A percentile compares a stretch with the other conserved stretches of the same genome.
These are phyloP conservation scores for Penicillium sp. DNA, from an alignment of 2,329 filamentous ascomycete genomes.

Conservation along the genomic window DNA sequence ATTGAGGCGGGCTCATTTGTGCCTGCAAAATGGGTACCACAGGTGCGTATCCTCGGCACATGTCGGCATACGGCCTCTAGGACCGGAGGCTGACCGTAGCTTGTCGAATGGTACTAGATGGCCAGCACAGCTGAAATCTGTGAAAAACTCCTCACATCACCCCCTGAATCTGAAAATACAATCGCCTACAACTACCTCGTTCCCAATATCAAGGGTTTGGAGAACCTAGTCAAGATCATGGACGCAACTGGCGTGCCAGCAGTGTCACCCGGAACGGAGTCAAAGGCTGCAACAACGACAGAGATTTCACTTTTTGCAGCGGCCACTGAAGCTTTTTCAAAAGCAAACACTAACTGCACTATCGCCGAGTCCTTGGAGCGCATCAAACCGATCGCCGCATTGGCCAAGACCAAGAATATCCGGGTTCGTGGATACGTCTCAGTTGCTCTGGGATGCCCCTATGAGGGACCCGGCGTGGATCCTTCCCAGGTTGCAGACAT, in stretches of 20 bases:
- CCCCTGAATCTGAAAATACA: conserved; percentile 48
- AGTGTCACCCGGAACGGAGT: conserved; percentile 25
- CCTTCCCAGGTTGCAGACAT: conserved; percentile 59
- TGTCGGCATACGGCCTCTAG: background rate
- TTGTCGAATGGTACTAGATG: conserved; percentile 48
- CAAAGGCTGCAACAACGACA: conserved; percentile 36
- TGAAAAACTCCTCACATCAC: conserved; percentile 48
- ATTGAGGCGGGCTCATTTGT: conserved; percentile 54
- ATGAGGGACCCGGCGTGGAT: conserved; percentile 59
- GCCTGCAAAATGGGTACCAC: conserved; percentile 52
- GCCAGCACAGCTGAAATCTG: conserved; percentile 60
- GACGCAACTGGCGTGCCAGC: conserved; percentile 38
- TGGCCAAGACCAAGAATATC: conserved; percentile 53
- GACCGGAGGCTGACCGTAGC: background rate
- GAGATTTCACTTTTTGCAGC: conserved; percentile 63
- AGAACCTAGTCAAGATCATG: conserved; percentile 55
- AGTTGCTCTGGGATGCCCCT: conserved; percentile 61
- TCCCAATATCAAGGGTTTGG: conserved; percentile 59
- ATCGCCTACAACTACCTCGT: conserved; percentile 64
- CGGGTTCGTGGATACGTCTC: conserved; percentile 62
- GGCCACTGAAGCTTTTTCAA: conserved; percentile 61
- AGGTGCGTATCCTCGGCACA: conserved; percentile 35
- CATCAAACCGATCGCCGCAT: conserved; percentile 54
- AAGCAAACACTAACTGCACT: conserved; percentile 62
- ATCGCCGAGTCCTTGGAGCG: conserved; percentile 59